Evolutionary conservation across 768 basidiomycete genomes (phyloP), one percentile per base, ranked within the genome.

Genomic region (Leucogyrophana mollusca): DNA sequence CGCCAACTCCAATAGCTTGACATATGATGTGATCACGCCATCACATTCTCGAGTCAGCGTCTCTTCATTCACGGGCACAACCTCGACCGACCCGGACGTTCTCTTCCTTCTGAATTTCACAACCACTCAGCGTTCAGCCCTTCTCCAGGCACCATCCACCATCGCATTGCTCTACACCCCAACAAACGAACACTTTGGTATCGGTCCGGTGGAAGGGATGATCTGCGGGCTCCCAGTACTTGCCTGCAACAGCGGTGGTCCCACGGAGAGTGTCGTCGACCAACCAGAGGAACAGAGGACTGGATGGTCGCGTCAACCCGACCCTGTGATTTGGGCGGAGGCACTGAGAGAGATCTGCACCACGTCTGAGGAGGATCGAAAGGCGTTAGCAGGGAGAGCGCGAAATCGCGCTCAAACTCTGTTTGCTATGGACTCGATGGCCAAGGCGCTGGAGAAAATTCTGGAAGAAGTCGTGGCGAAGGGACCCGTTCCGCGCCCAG

Each of bases 191-290:
- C 95, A 99, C 63, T 96, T 98, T 62, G 96, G 95, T 2, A 97
- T 99, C 54, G 94, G 87, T 0, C 95, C 96, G 2, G 79, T 97
- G 3, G 95, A 99, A 64, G 94, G 82, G 0, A 97, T 97, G 93
- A 78, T 83, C 7, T 94, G 89, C 38, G 91, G 93, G 3, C 64
- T 98, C 0, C 93, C 94, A 0, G 87, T 98, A 1, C 68, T 99
- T 16, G 94, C 94, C 0, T 91, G 87, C 56, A 69, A 90, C 59
- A 84, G 79, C 47, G 91, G 90, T 13, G 95, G 95, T 2, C 96
- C 96, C 8, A 89, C 82, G 2, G 96, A 99, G 68, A 95, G 88
- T 45, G 69, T 95, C 22, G 60, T 85, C n/a, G 69, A 69, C 46
- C 34, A 48, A 4, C 66, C 66, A 2, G 34, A 46, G 8, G 66